These are phyloP conservation scores for Tothia fuscella DNA, from an alignment of 2,329 filamentous ascomycete genomes.

Conservation along the genomic window DNA sequence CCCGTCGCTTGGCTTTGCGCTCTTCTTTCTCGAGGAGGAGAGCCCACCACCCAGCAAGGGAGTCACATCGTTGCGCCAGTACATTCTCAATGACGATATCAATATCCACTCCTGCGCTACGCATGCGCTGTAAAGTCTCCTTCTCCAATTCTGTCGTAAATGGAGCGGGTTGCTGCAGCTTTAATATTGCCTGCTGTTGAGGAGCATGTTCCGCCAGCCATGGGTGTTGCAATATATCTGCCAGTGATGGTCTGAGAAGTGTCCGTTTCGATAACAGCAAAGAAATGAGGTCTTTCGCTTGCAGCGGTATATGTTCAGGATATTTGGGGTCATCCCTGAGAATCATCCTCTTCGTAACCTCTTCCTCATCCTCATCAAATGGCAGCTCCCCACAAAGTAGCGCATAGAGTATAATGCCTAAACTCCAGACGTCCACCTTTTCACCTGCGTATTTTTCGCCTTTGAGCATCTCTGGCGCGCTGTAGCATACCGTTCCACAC, in stretches of 20 bases:
- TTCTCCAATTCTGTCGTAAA: constrained; percentile 84
- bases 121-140: constrained; percentile 84
- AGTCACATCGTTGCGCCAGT: constrained; percentile 76
- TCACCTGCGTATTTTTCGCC: constrained; percentile 96
- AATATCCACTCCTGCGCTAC: constrained; percentile 83
- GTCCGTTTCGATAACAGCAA: constrained; percentile 82
- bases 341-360: constrained; percentile 72
- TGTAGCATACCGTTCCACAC: constrained; percentile 95
- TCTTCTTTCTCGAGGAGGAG: constrained; percentile 88
- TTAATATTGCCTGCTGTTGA: constrained; percentile 79
- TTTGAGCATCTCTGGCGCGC: constrained; percentile 95
- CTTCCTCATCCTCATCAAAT: constrained; percentile 93
- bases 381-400: constrained; percentile 76
- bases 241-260: constrained; percentile 64
- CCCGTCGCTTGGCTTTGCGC: constrained; percentile 67
- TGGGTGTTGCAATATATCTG: constrained; percentile 76
- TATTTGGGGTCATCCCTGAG: constrained; percentile 76
- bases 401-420: constrained; percentile 76
- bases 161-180: constrained; percentile 64
- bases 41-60: constrained; percentile 91
- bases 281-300: constrained; percentile 66
- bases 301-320: constrained; percentile 64
- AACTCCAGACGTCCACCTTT: constrained; percentile 94
- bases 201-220: constrained; percentile 81
- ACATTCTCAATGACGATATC: constrained; percentile 93